Conservation (phyloP, 2,329 filamentous ascomycete species). For the Colletotrichum lindemuthianum region DNA sequence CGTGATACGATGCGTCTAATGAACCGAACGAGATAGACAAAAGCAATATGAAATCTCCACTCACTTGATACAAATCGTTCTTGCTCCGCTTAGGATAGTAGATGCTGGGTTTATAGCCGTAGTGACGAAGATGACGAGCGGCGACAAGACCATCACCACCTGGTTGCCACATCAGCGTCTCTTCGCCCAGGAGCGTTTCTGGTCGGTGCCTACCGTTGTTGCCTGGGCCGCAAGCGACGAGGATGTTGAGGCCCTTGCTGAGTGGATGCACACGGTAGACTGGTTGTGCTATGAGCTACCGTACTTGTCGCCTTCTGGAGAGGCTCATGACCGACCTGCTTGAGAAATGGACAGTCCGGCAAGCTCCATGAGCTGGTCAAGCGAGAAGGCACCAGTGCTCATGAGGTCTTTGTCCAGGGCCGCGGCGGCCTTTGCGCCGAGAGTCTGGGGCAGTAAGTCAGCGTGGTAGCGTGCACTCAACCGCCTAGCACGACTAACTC, state of each 20-base stretch:
- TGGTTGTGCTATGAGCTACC: conserved; percentile 46
- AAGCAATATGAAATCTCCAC: conserved; percentile 34
- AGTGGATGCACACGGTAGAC: conserved; percentile 88
- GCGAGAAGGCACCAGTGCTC: conserved; percentile 85
- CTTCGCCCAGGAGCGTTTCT: not conserved
- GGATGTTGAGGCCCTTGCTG: conserved; percentile 74
- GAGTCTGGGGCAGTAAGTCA: conserved; percentile 66
- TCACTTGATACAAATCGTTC: conserved; percentile 87
- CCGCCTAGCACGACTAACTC: conserved; percentile 37
- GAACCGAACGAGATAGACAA: conserved; percentile 28
- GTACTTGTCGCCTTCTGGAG: not conserved
- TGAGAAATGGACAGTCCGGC: conserved; percentile 94
- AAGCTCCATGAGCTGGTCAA: conserved; percentile 97
- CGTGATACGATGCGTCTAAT: conserved; percentile 3
- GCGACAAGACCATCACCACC: conserved; percentile 95
- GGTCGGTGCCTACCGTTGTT: conserved; percentile 66
- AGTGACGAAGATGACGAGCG: conserved; percentile 89
- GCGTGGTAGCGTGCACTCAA: not conserved
- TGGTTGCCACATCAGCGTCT: conserved; percentile 45
- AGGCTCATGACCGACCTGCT: conserved; percentile 66
- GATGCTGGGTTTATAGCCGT: conserved; percentile 87
- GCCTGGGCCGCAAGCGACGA: conserved; percentile 91
- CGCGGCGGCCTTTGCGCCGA: conserved; percentile 87
- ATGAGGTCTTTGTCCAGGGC: conserved; percentile 95
- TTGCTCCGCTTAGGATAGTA: conserved; percentile 95